Conservation (phyloP, 176 grass and related monocot species). For the Lolium rigidum region DNA sequence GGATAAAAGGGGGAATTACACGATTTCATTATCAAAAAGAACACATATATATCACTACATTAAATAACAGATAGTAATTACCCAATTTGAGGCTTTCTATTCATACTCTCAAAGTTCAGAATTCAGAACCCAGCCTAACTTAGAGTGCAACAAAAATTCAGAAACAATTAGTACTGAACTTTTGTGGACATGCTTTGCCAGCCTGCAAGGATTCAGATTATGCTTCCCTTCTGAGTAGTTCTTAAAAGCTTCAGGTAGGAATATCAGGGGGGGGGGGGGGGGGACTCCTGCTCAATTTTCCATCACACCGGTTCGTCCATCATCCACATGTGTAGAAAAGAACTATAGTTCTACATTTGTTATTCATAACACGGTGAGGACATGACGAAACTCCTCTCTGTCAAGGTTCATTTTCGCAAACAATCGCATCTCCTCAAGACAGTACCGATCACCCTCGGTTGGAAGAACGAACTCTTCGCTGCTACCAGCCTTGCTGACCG, state of each 20-base stretch:
- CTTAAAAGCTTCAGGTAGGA: too few relatives aligned
- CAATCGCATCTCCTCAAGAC: neutral
- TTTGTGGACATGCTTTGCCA: neutral
- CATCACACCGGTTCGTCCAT: neutral
- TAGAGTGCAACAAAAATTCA: neutral
- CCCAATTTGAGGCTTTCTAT: neutral
- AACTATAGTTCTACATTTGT: neutral
- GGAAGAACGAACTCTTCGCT: constrained; percentile 3
- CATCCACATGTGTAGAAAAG: neutral
- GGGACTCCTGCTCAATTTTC: neutral
- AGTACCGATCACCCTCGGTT: neutral
- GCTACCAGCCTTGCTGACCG: neutral
- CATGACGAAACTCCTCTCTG: neutral
- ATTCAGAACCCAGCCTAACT: neutral
- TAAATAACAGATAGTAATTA: neutral
- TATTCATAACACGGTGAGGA: constrained; percentile 1
- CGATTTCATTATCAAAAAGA: neutral
- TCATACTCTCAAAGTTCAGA: neutral
- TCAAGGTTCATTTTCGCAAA: neutral
- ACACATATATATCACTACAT: neutral
- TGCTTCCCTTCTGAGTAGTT: neutral
- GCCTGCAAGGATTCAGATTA: neutral
- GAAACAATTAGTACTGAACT: neutral
- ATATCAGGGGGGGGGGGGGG: neutral
- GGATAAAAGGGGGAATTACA: neutral